These are phyloP conservation scores for Aegilops tauschii DNA, from an alignment of 176 grass and related monocot genomes.

Conservation along the genomic window DNA sequence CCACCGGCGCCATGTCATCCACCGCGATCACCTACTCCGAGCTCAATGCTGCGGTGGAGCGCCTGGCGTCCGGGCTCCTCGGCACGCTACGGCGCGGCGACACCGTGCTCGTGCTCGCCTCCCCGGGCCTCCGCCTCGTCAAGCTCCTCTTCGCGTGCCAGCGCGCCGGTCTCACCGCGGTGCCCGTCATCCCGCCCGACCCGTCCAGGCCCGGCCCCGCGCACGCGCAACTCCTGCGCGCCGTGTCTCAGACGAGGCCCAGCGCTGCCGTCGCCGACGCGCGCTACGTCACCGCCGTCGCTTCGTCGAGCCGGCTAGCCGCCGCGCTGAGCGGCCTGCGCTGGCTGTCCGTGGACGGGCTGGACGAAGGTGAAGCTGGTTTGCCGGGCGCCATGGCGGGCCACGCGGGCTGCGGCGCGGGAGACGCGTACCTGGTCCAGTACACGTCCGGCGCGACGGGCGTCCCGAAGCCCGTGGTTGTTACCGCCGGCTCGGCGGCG, in stretches of 20 bases:
- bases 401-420: conserved; percentile 22
- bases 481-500: conserved; percentile 49
- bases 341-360: conserved; percentile 43
- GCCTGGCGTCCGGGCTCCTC: conserved; percentile 53
- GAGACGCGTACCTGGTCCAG: conserved; percentile 46
- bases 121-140: conserved; percentile 43
- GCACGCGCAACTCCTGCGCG: conserved; percentile 45
- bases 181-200: conserved; percentile 49
- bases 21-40: conserved; percentile 41
- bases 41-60: conserved; percentile 27
- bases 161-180: conserved; percentile 50
- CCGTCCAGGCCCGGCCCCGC: background rate
- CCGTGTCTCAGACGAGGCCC: conserved; percentile 43
- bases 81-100: conserved; percentile 24
- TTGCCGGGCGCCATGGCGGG: background rate
- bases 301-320: background rate
- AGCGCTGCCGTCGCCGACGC: conserved; percentile 36
- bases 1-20: background rate
- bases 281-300: background rate
- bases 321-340: background rate
- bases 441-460: conserved; percentile 67
- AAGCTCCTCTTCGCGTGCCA: conserved; percentile 64
- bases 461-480: conserved; percentile 47
- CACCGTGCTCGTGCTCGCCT: conserved; percentile 52
- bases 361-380: background rate